Evolutionary conservation across 441 rosid species (phyloP).

Genomic region (Brassica balearica): DNA sequence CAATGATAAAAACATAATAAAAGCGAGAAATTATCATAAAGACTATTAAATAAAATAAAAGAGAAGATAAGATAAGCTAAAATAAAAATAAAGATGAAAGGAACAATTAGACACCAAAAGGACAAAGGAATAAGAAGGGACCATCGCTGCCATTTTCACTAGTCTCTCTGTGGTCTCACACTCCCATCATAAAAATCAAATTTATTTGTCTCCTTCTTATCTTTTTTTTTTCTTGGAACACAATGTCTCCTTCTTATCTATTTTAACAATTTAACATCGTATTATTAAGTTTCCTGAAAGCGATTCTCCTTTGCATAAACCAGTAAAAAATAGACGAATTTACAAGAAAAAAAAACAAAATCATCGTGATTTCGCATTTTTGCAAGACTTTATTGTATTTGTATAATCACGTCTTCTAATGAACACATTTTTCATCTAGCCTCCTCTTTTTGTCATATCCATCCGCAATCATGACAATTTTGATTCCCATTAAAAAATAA

Average conservation of each 20-base stretch:
- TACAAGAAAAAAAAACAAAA: neutral
- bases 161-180: conserved; percentile 30
- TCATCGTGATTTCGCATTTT: neutral
- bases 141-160: conserved; percentile 48
- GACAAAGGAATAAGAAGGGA: conserved; percentile 52
- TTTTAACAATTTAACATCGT: neutral
- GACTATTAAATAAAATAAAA: neutral
- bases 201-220: conserved; percentile 28
- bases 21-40: conserved; percentile 14
- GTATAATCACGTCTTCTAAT: conserved; percentile 1
- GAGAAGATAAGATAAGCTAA: conserved; percentile 14
- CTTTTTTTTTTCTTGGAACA: neutral
- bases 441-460: neutral
- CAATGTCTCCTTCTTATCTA: conserved; percentile 22
- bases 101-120: conserved; percentile 52
- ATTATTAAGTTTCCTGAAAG: neutral
- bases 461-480: neutral
- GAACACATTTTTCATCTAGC: neutral
- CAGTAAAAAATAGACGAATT: neutral
- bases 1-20: conserved; percentile 4
- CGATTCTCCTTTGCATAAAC: neutral
- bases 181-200: conserved; percentile 34
- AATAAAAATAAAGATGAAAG: conserved; percentile 43
- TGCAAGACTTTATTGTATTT: conserved; percentile 14
- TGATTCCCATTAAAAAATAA: neutral